Base-by-base conservation (phyloP, 2,329 filamentous ascomycete genomes). In the Fusarium concolor region DNA sequence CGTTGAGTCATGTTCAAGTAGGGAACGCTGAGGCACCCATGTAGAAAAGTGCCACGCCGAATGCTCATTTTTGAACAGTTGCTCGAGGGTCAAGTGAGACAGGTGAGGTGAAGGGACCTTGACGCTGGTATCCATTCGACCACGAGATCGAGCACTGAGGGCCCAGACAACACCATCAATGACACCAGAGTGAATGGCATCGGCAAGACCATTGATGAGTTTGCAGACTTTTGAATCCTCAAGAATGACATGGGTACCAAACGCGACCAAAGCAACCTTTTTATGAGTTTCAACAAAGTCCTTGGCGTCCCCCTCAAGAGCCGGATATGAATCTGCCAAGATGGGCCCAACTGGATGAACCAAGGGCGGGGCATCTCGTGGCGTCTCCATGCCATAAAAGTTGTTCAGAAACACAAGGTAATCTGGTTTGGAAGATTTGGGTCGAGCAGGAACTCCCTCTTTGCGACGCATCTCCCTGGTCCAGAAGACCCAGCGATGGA, bases 311-410 rank as follows among this genome's bases (percentile, higher is more conserved):
- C 26, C 43, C 20, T 50, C 43, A 14, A 56, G 52, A 17, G 35
- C 5, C 4, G 52, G 33, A 14, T 56, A 56, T 20, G 52, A 50
- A 7, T 56, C 52, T 2, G 52, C 52, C 35, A 56, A 50, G 35
- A 56, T 39, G 17, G 52, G 52, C 3, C 52, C 52, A 2, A 56
- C 52, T 2, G 52, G 26, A 31, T 56, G 52, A 24, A 56, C 52
- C 33, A 56, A 33, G 14, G 52, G 52, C 4, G 52, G 52, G 22
- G 52, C 31, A 17, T 56, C 43, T 49, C 52, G 18, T 20, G 52
- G 52, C 3, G 52, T 56, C 14, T 56, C 52, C 43, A 56, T 56
- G 12, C 52, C 52, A 33, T 56, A 56, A 8, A 56, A 56, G 20
- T 56, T 56, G 15, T 56, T 56, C 26, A 56, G 5, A 33, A 49